Base-by-base conservation (phyloP, 1,284 basidiomycete species). In the Sporisorium graminicola region DNA sequence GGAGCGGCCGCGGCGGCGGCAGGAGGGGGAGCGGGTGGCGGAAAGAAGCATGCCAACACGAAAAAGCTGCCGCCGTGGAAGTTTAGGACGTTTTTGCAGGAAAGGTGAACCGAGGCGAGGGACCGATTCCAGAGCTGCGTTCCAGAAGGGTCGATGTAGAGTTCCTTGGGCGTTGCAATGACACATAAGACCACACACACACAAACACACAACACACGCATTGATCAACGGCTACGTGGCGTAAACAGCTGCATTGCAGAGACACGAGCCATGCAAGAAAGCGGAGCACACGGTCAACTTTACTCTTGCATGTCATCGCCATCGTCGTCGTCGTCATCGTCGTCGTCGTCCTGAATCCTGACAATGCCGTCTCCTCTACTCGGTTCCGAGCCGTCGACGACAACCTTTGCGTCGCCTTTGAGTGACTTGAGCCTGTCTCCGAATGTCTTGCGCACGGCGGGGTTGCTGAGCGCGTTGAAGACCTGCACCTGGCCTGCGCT, bases 401-500 rank as follows among this genome's bases (percentile, higher is more conserved):
- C 35, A 22, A 78, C 55, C 29, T 63, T 68, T 22, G 2, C 0
- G 1, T 65, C 65, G 16, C 49, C 60, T 16, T 52, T 26, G 16
- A 79, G 27, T 3, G 43, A 57, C 3, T 68, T 42, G 47, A 87
- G 69, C 24, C 86, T 72, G 42, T 86, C 86, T 13, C 81, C 86
- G 58, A 86, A 87, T 3, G 84, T 81, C 31, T 83, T 81, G 13
- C 86, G 71, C 5, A 87, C 82, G 26, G 84, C 86, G 5, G 80
- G 55, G 62, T 87, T 87, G 43, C 77, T 71, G 47, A 86, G 78
- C 8, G 86, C 77, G 67, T 99, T 95, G 94, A 97, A 99, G 12
- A 99, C 89, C 84, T 98, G 95, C 5, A 99, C 86, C 79, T 92
- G 94, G 2, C 94, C 96, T 80, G 93, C 93, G 8, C 93, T 94